A percentile compares a stretch with the other conserved stretches of the same genome.
These are phyloP conservation scores for Tolypocladium paradoxum DNA, from an alignment of 2,329 filamentous ascomycete species.

Conservation along the genomic window DNA sequence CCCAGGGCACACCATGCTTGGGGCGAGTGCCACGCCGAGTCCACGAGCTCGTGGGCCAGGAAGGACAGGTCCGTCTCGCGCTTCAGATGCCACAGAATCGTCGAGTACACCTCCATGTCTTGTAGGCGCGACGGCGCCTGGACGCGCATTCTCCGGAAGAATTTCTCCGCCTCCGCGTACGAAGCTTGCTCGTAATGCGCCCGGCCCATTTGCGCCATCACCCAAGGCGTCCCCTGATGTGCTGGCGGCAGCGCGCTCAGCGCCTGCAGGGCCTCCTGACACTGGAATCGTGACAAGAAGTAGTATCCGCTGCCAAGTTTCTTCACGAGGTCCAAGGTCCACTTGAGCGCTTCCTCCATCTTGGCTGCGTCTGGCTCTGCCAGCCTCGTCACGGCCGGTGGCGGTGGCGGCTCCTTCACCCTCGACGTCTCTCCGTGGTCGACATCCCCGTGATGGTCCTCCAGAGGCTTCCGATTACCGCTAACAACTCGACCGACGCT, in stretches of 20 bases:
- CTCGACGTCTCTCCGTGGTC: slow-evolving; percentile 53
- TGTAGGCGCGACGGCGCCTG: slow-evolving; percentile 74
- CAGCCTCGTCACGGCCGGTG: slow-evolving; percentile 25
- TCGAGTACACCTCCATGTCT: slow-evolving; percentile 98
- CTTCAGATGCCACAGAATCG: slow-evolving; percentile 96
- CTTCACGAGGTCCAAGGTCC: slow-evolving; percentile 68
- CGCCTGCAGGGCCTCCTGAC: slow-evolving; percentile 62
- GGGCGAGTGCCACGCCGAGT: slow-evolving; percentile 77
- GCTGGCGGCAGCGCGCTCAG: slow-evolving; percentile 59
- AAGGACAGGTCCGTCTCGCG: slow-evolving; percentile 86
- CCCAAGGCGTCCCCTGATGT: slow-evolving; percentile 88
- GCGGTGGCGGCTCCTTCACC: slow-evolving; percentile 30
- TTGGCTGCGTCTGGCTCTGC: slow-evolving; percentile 46
- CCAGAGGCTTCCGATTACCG: slow-evolving; percentile 70
- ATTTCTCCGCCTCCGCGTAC: slow-evolving; percentile 78
- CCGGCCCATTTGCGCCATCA: slow-evolving; percentile 80
- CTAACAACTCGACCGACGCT: slow-evolving; percentile 81
- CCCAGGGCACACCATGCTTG: slow-evolving; percentile 94
- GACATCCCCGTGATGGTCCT: slow-evolving; percentile 52
- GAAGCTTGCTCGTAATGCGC: slow-evolving; percentile 84
- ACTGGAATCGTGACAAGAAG: slow-evolving; percentile 67
- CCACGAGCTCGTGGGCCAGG: slow-evolving; percentile 80
- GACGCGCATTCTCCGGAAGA: slow-evolving; percentile 68
- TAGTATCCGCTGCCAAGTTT: slow-evolving; percentile 76
- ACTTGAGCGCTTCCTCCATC: slow-evolving; percentile 65